Percentiles rank a stretch among this genome's conserved stretches.
Evolutionary conservation across 2,329 filamentous ascomycete genomes (phyloP).

Genomic region (Xylariaceae sp.): DNA sequence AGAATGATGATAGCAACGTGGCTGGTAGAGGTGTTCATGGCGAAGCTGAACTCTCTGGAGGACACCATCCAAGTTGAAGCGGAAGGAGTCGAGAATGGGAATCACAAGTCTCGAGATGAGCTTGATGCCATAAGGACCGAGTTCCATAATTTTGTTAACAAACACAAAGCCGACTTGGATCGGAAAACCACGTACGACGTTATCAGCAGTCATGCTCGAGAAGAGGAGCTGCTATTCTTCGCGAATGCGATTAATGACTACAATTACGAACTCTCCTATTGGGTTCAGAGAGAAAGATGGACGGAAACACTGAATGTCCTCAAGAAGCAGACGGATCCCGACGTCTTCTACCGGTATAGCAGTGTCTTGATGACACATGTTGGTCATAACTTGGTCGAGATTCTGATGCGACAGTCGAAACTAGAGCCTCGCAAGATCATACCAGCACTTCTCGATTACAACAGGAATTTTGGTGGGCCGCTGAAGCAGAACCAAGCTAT

Average conservation of each 20-base stretch:
- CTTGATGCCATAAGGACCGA: slow-evolving; percentile 69
- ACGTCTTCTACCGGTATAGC: slow-evolving; percentile 95
- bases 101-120: slow-evolving; percentile 66
- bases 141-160: slow-evolving; percentile 82
- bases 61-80: slow-evolving; percentile 89
- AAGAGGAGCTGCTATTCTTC: slow-evolving; percentile 88
- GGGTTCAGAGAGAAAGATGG: slow-evolving; percentile 95
- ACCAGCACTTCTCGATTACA: slow-evolving; percentile 90
- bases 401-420: slow-evolving; percentile 86
- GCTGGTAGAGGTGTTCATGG: slow-evolving; percentile 96
- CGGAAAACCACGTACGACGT: slow-evolving; percentile 91
- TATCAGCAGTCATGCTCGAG: slow-evolving; percentile 89
- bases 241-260: slow-evolving; percentile 86
- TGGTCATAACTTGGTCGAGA: slow-evolving; percentile 83
- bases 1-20: slow-evolving; percentile 92
- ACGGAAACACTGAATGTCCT: slow-evolving; percentile 78
- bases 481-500: slow-evolving; percentile 83
- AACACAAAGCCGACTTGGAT: slow-evolving; percentile 83
- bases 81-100: slow-evolving; percentile 68
- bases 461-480: slow-evolving; percentile 66
- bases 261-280: slow-evolving; percentile 93
- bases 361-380: slow-evolving; percentile 93
- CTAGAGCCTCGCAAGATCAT: slow-evolving; percentile 85
- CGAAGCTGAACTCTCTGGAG: slow-evolving; percentile 89
- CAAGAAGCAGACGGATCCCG: slow-evolving; percentile 86